Evolutionary conservation across 192 early-diverging fungal species (phyloP), one percentile per base, ranked within the genome.

Genomic region (Chytriomyces sp.): DNA sequence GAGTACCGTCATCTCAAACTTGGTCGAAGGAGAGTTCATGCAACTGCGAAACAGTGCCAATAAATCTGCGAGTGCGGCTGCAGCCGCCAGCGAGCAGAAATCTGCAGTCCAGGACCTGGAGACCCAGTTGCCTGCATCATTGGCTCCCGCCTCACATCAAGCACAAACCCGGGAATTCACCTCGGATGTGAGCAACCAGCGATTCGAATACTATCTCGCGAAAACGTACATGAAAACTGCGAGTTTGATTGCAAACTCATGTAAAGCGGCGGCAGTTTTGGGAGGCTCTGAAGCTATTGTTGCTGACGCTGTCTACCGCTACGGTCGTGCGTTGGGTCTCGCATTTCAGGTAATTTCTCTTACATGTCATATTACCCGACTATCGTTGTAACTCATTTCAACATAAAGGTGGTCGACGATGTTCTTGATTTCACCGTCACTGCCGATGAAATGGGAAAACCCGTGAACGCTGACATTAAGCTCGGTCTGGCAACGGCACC

Each of bases 21-120:
- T 97, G 49, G 96, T 97, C 0, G 97, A 99, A 75, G 97, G 97
- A 23, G 97, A 99, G 83, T 96, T 99, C 67, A 97, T 97, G 94
- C 97, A 97, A 82, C 85, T 99, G 7, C 86, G 92, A 62, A 95
- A 96, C 75, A 82, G 88, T 23, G 79, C 84, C 7, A 79, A 86
- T 16, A 20, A 43, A n/a, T 26, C n/a, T 2, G 44, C 43, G 23
- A 20, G 20, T 53, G 66, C 44, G 7, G 70, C 70, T 16, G 72
- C 69, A 10, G 78, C 62, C 3, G 69, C 53, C 16, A 23, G 75
- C 45, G 43, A 20, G n/a, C 6, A 47, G 6, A 63, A 61, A 26
- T 10, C 20, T 7, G 53, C 43, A 8, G 49, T 5, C n/a, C 53
- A 57, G 5, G 77, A 65, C 10, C 1, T 18, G 49, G 78, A 79